Conservation (phyloP, 1,139 yeast species). For the Kurtzmaniella quercitrusa region DNA sequence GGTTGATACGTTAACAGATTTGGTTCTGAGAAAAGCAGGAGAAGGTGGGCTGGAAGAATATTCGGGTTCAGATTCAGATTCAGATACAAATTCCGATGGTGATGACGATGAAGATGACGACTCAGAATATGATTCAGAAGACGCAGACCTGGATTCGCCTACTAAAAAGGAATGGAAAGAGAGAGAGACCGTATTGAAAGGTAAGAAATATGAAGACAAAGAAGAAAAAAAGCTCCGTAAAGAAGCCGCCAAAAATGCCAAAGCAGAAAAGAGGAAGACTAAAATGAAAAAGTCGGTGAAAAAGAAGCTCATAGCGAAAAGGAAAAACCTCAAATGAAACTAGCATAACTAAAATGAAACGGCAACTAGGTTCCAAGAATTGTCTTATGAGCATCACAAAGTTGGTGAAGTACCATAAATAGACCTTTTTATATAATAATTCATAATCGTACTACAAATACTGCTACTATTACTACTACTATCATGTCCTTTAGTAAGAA, state of each 20-base stretch:
- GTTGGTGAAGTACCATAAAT: no score
- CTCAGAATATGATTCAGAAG: constrained; percentile 27
- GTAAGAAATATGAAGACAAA: constrained; percentile 79
- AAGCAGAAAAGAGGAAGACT: constrained; percentile 81
- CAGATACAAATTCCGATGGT: constrained; percentile 22
- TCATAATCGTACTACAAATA: no score
- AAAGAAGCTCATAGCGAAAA: constrained; percentile 67
- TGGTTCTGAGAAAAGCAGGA: constrained; percentile 34
- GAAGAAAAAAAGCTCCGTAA: constrained; percentile 83
- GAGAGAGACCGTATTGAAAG: constrained; percentile 41
- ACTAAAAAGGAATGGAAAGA: constrained; percentile 41
- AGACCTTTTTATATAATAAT: no score
- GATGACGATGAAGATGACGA: constrained; percentile 30
- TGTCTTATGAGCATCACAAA: not conserved
- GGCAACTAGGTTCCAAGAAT: no score
- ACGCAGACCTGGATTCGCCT: constrained; percentile 18
- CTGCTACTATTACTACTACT: no score
- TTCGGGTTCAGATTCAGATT: constrained; percentile 22
- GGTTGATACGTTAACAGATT: constrained; percentile 67
- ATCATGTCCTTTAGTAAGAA: not conserved
- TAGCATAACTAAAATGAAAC: not conserved
- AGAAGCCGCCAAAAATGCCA: constrained; percentile 75
- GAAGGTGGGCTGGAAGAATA: constrained; percentile 21
- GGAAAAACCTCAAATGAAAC: constrained; percentile 24
- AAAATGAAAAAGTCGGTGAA: constrained; percentile 91